Evolutionary conservation across 345 rosid species (phyloP).

Genomic region (Eucalyptus brandiana): DNA sequence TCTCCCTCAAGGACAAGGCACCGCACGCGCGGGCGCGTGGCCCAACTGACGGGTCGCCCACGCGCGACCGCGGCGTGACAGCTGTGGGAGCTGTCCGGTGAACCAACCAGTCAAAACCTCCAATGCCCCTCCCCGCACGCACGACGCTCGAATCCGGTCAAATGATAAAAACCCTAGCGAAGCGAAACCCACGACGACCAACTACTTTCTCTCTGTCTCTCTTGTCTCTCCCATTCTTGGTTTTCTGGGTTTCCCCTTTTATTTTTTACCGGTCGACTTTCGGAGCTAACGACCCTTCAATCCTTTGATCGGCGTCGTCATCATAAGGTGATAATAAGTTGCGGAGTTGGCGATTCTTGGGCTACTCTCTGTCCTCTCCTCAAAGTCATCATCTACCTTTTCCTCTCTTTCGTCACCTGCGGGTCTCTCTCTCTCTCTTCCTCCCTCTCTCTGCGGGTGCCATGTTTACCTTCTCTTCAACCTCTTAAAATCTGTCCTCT

Average conservation of each 20-base stretch:
- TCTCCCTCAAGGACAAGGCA: neutral
- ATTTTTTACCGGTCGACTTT: neutral
- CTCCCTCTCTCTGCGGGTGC: neutral
- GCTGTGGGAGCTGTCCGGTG: conserved; percentile 46
- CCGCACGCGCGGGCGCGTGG: neutral
- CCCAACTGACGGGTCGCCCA: neutral
- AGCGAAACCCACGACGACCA: neutral
- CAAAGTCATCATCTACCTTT: conserved; percentile 26
- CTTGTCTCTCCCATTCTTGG: neutral
- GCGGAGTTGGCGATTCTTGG: neutral
- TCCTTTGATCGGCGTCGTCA: neutral
- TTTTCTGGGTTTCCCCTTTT: neutral
- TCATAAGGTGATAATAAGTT: neutral
- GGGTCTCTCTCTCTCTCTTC: conserved; percentile 9
- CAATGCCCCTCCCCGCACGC: neutral
- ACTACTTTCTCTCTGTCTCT: neutral
- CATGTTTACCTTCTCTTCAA: neutral
- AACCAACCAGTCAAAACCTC: conserved; percentile 83
- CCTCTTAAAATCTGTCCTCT: neutral
- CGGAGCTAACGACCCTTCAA: conserved; percentile 38
- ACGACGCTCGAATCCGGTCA: neutral
- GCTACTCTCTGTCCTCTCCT: conserved; percentile 3
- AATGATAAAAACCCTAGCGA: neutral
- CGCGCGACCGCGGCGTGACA: neutral
- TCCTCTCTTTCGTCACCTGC: conserved; percentile 7